A percentile compares a stretch with the other conserved stretches of the same genome.
phyloP scores from a whole-genome alignment of 1,139 yeast genomes.

The Debaryomyces subglobosus region DNA sequence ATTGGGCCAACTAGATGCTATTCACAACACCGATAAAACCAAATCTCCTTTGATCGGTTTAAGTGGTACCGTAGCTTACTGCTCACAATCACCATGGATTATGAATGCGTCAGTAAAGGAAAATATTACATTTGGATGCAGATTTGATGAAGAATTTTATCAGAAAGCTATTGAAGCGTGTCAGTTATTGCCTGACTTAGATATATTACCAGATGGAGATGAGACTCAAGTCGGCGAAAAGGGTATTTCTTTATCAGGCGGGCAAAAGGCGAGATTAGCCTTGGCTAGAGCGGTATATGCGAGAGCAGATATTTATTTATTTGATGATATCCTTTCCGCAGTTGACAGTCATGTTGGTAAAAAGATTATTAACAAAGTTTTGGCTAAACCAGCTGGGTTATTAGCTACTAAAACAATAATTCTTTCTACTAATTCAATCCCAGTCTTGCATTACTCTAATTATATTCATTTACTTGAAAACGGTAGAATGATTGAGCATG shows the following conservation, averaged over 20 bases:
- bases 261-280: constrained; percentile 47
- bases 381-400: constrained; percentile 29
- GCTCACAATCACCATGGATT: constrained; percentile 45
- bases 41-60: constrained; percentile 16
- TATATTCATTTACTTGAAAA: constrained; percentile 30
- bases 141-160: constrained; percentile 30
- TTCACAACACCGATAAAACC: constrained; percentile 2
- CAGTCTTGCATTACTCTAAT: constrained; percentile 36
- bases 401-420: constrained; percentile 36
- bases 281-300: constrained; percentile 48
- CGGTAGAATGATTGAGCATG: constrained; percentile 36
- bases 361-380: constrained; percentile 34
- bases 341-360: constrained; percentile 46
- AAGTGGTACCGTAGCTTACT: constrained; percentile 37
- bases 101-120: constrained; percentile 44
- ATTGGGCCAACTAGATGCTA: constrained; percentile 9
- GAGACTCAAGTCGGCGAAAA: constrained; percentile 47
- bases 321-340: constrained; percentile 44
- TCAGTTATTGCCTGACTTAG: constrained; percentile 38
- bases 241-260: constrained; percentile 49
- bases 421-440: constrained; percentile 42
- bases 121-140: constrained; percentile 44
- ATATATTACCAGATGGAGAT: constrained; percentile 44
- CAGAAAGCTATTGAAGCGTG: constrained; percentile 38
- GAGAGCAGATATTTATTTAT: constrained; percentile 39